Percentiles rank a stretch among this genome's conserved stretches.
Evolutionary conservation across 768 basidiomycete genomes (phyloP).

Genomic region (Pisolithus sp.): DNA sequence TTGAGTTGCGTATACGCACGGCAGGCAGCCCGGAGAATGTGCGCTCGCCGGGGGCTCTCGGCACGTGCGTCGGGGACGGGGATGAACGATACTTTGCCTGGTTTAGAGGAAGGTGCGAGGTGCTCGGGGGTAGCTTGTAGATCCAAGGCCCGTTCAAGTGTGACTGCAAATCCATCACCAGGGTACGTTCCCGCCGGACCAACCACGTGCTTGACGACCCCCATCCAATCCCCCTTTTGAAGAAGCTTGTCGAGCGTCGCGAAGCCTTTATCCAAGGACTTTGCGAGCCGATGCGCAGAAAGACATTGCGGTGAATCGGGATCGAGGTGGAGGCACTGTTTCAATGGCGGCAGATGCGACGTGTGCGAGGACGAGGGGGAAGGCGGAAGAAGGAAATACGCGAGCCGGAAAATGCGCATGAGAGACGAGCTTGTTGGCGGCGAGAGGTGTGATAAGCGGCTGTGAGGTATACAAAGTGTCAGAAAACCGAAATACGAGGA

Average conservation of each 20-base stretch:
- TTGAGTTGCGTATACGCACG: slow-evolving; percentile 66
- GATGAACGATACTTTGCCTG: slow-evolving; percentile 15
- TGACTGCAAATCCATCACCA: slow-evolving; percentile 47
- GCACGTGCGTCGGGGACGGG: slow-evolving; percentile 46
- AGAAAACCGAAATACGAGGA: not conserved
- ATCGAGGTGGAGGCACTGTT: slow-evolving; percentile 90
- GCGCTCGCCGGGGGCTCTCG: slow-evolving; percentile 52
- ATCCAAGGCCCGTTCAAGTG: slow-evolving; percentile 61
- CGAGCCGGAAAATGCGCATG: slow-evolving; percentile 70
- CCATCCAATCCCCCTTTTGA: slow-evolving; percentile 61
- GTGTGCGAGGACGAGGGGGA: slow-evolving; percentile 35
- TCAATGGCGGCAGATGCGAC: slow-evolving; percentile 65
- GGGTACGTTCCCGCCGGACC: slow-evolving; percentile 32
- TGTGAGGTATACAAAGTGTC: slow-evolving; percentile 21
- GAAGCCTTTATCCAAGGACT: slow-evolving; percentile 74
- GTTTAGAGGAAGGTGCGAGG: slow-evolving; percentile 18
- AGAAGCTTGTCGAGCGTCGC: slow-evolving; percentile 59
- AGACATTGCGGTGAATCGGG: slow-evolving; percentile 87
- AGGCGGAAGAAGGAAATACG: slow-evolving; percentile 76
- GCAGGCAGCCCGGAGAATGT: slow-evolving; percentile 62
- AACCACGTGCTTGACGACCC: slow-evolving; percentile 56
- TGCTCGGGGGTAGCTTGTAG: slow-evolving; percentile 41
- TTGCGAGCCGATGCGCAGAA: slow-evolving; percentile 64
- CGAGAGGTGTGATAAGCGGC: slow-evolving; percentile 73
- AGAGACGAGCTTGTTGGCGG: slow-evolving; percentile 56